These are phyloP conservation scores for Yamadazyma tumulicola DNA, from an alignment of 805 yeast species.

Conservation along the genomic window DNA sequence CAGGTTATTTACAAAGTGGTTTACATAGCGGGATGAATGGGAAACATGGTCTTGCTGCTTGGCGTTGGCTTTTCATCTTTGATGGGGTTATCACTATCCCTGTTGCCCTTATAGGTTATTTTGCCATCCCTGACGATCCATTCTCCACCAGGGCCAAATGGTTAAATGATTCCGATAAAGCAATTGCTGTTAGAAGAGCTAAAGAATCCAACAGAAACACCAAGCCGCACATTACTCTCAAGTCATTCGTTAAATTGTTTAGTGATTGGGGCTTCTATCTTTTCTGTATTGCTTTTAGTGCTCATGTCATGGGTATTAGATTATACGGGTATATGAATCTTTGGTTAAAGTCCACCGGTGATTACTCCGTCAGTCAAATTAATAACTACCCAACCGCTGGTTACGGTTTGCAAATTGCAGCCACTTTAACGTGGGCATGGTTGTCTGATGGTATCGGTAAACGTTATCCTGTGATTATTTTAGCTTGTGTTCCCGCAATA, in stretches of 20 bases:
- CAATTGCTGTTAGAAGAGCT: conserved; percentile 3
- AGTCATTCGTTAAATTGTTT: conserved; percentile 2
- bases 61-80: conserved; percentile 45
- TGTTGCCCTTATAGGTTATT: conserved; percentile 35
- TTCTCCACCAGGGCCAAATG: conserved; percentile 3
- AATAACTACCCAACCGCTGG: conserved; percentile 7
- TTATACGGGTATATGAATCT: conserved; percentile 10
- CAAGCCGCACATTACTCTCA: conserved; percentile 2
- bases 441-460: conserved; percentile 8
- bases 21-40: conserved; percentile 29
- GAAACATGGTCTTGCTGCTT: conserved; percentile 35
- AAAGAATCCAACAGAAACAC: conserved; percentile 5
- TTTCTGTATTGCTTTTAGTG: conserved; percentile 3
- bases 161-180: conserved; percentile 5
- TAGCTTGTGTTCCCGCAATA: conserved; percentile 10
- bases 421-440: conserved; percentile 11
- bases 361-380: conserved; percentile 5
- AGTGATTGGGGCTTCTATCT: conserved; percentile 6
- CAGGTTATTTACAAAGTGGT: conserved; percentile 19
- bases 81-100: conserved; percentile 31
- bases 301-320: conserved; percentile 6
- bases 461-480: conserved; percentile 6
- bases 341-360: conserved; percentile 9
- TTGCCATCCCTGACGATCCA: conserved; percentile 46
- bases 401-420: conserved; percentile 8